Evolutionary conservation across 2,329 filamentous ascomycete genomes (phyloP).

Genomic region (Chalaropsis ovoidea): DNA sequence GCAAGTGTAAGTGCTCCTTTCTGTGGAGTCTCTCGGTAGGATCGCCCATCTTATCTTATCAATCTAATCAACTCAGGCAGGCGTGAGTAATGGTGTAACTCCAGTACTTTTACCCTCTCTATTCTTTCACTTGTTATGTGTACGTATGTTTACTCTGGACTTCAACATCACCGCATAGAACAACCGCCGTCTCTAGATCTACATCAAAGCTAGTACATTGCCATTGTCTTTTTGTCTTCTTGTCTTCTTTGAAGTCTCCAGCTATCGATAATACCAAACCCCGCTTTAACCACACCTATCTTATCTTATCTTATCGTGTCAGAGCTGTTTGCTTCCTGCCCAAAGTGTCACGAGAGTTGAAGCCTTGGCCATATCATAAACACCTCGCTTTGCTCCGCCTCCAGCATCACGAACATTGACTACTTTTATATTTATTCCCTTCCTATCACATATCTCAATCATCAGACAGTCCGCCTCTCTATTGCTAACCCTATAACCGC

Average conservation of each 20-base stretch:
- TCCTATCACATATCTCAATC: background rate
- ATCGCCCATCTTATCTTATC: conserved; percentile 15
- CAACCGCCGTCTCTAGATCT: background rate
- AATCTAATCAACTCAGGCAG: conserved; percentile 10
- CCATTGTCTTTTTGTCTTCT: too few species aligned
- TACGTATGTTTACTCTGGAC: too few species aligned
- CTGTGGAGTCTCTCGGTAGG: background rate
- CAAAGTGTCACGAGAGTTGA: background rate
- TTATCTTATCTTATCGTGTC: background rate
- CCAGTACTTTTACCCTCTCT: background rate
- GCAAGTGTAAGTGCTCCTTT: background rate
- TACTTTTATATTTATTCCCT: background rate
- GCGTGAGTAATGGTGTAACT: background rate
- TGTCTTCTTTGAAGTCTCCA: too few species aligned
- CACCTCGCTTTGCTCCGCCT: background rate
- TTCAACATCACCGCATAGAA: too few species aligned
- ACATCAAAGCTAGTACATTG: background rate
- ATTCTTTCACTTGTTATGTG: too few species aligned
- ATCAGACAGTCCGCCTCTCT: too few species aligned
- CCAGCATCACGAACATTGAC: background rate
- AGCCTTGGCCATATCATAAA: background rate
- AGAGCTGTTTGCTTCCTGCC: background rate
- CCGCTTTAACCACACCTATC: background rate
- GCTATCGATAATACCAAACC: too few species aligned
- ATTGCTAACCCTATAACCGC: background rate